These are phyloP conservation scores for Ogataea nakhonphanomensis DNA, from an alignment of 805 yeast species.

Conservation along the genomic window DNA sequence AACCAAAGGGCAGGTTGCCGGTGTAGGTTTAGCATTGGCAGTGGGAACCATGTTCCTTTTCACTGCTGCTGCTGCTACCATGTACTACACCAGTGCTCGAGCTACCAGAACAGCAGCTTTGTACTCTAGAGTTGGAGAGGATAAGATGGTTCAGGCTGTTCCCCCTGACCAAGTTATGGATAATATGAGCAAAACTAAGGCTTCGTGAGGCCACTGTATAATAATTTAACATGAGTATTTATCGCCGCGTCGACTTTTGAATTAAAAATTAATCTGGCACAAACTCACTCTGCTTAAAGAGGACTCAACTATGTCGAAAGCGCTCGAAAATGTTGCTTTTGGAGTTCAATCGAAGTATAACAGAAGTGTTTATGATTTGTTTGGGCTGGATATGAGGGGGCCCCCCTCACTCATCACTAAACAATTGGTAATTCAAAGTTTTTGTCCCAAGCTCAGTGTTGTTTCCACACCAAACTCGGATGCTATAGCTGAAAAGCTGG, in stretches of 20 bases:
- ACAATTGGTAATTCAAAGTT: slow-evolving; percentile 28
- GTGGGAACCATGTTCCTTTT: slow-evolving; percentile 46
- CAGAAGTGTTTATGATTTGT: slow-evolving; percentile 15
- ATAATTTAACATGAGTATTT: not conserved
- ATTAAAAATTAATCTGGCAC: not conserved
- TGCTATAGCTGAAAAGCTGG: slow-evolving; percentile 19
- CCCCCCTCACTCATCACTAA: slow-evolving; percentile 27
- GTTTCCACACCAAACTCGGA: slow-evolving; percentile 25
- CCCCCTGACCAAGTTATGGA: slow-evolving; percentile 52
- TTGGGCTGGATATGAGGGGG: slow-evolving; percentile 26
- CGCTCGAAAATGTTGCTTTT: slow-evolving; percentile 12
- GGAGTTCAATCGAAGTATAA: slow-evolving; percentile 21
- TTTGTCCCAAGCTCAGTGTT: slow-evolving; percentile 34
- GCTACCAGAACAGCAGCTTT: slow-evolving; percentile 43
- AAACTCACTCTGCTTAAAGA: not conserved
- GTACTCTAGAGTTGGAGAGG: slow-evolving; percentile 55
- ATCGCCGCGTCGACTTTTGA: slow-evolving; percentile 9
- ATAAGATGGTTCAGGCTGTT: slow-evolving; percentile 57
- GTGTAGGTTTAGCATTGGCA: slow-evolving; percentile 66
- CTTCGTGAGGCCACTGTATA: slow-evolving; percentile 5
- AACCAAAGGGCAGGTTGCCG: slow-evolving; percentile 61
- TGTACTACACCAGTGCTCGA: slow-evolving; percentile 34
- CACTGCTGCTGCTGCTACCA: slow-evolving; percentile 38
- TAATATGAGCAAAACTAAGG: slow-evolving; percentile 21
- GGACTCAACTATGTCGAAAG: slow-evolving; percentile 8